Evolutionary conservation across 768 basidiomycete species (phyloP).

Genomic region (Podaxis sp.): DNA sequence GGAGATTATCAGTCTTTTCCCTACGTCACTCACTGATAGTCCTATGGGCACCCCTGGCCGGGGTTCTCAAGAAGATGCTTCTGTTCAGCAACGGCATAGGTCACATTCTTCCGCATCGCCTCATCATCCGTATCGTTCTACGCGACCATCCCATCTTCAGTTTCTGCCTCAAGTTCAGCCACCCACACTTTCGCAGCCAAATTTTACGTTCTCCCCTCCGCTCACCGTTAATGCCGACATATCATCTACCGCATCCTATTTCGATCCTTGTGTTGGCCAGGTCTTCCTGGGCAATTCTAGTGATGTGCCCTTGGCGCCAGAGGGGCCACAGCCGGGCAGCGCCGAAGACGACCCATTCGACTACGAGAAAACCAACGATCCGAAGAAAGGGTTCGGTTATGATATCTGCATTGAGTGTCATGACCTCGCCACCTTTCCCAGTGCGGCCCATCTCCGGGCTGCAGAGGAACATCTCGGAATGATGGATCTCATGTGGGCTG

Average conservation of each 20-base stretch:
- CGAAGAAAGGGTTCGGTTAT: slow-evolving; percentile 59
- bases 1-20: slow-evolving; percentile 62
- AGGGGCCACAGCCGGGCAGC: slow-evolving; percentile 14
- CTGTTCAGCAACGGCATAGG: slow-evolving; percentile 5
- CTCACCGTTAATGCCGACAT: slow-evolving; percentile 19
- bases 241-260: slow-evolving; percentile 38
- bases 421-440: slow-evolving; percentile 75
- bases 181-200: slow-evolving; percentile 9
- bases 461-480: slow-evolving; percentile 72
- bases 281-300: slow-evolving; percentile 81
- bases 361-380: slow-evolving; percentile 39
- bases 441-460: slow-evolving; percentile 59
- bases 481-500: slow-evolving; percentile 68
- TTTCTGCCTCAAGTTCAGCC: slow-evolving; percentile 14
- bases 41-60: background rate
- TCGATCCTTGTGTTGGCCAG: slow-evolving; percentile 61
- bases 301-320: slow-evolving; percentile 62
- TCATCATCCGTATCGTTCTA: slow-evolving; percentile 8
- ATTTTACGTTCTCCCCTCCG: slow-evolving; percentile 12
- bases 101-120: slow-evolving; percentile 8
- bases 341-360: slow-evolving; percentile 40
- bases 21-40: slow-evolving; percentile 8
- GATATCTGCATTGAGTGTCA: slow-evolving; percentile 90
- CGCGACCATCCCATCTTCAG: slow-evolving; percentile 15
- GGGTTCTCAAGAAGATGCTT: background rate